Conservation (phyloP, 2,329 filamentous ascomycete genomes). For the Venturia pyrina region DNA sequence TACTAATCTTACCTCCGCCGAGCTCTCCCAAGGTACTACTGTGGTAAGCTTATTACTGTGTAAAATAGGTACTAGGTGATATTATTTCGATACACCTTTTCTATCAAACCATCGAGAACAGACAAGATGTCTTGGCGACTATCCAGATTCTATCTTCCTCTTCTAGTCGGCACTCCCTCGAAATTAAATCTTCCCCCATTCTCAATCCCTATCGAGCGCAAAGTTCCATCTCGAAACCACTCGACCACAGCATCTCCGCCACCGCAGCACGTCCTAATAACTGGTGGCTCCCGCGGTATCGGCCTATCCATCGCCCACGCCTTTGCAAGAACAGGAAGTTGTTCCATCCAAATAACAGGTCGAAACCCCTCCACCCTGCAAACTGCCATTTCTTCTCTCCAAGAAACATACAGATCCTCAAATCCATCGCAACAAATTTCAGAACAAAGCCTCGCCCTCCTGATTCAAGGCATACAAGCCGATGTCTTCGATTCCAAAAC, state of each 20-base stretch:
- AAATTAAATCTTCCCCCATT: background rate
- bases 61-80: no score
- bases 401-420: background rate
- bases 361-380: constrained; percentile 20
- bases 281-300: constrained; percentile 29
- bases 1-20: no score
- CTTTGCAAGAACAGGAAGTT: constrained; percentile 19
- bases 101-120: background rate
- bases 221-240: background rate
- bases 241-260: background rate
- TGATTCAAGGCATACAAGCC: background rate
- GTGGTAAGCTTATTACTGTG: no score
- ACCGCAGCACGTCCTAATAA: constrained; percentile 24
- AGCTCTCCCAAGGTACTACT: no score
- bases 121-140: background rate
- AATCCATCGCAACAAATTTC: background rate
- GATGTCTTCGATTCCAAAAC: background rate
- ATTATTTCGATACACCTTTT: no score
- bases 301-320: constrained; percentile 27
- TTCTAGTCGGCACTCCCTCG: background rate
- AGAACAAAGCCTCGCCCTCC: background rate
- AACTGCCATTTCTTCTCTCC: background rate
- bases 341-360: constrained; percentile 24
- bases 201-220: background rate
- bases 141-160: background rate